Base-by-base conservation (phyloP, 768 basidiomycete genomes). In the Mycena haematopus region DNA sequence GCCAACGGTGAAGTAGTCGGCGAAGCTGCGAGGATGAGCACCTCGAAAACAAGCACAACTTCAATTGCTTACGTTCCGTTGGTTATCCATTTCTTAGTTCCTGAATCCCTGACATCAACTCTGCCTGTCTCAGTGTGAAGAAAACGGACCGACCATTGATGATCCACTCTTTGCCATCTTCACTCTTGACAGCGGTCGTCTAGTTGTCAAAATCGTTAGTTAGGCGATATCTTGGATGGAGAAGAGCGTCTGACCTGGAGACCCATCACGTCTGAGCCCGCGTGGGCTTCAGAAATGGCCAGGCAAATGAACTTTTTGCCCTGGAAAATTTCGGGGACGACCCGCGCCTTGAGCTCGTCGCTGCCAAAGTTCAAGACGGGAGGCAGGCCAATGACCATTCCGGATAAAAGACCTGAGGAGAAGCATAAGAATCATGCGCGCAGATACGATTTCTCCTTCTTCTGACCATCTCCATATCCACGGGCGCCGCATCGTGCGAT, bases 301-400 rank as follows among this genome's bases (percentile, higher is more conserved):
- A 96, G 76, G 60, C 86, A 90, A 63, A 97, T 93, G 72, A 89
- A 90, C 78, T 93, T 93, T 77, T 89, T 90, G 40, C 89, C 91
- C 36, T 79, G 74, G 57, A 93, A 79, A 4, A 93, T 84, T 46
- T 91, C 89, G 1, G 87, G 86, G 13, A 91, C 76, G 42, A 89
- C 75, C 69, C 79, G 82, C 27, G 81, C 80, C 68, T 81, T 84
- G 52, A 86, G 74, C 68, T 87, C 86, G 15, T 86, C 83, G 42
- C 83, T 84, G 11, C 87, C 95, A 67, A 94, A 96, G 79, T 96
- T 95, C 58, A 95, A 80, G n/a, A 95, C 86, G 0, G 94, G 93
- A 4, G 93, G 93, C 8, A 95, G 80, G 45, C 93, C 93, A 59
- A 95, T 95, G 69, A 94, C 90, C 70, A 86, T 87, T 44, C 93